Conservation (phyloP, 148 eudicot genomes). For the Pharnaceum exiguum region DNA sequence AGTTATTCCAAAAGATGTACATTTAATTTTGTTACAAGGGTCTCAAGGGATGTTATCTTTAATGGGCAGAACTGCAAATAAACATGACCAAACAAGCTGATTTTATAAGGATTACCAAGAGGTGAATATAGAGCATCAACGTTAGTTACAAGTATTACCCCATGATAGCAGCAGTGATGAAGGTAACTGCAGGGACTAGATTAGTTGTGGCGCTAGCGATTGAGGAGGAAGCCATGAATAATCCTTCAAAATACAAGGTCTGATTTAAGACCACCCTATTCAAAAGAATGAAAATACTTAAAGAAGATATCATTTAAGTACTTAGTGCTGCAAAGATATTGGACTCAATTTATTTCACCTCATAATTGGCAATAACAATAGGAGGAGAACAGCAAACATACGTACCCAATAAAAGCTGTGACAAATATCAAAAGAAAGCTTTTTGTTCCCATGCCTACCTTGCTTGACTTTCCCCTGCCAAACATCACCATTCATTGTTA, state of each 20-base stretch:
- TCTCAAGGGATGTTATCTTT: too few species aligned
- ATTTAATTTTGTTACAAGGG: slow-evolving; percentile 18
- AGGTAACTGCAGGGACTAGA: slow-evolving; percentile 67
- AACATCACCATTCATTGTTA: neutral
- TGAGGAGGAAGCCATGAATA: slow-evolving; percentile 56
- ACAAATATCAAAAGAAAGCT: slow-evolving; percentile 51
- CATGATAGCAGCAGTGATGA: slow-evolving; percentile 39
- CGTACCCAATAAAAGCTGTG: slow-evolving; percentile 58
- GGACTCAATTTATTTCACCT: too few species aligned
- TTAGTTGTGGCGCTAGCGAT: slow-evolving; percentile 55
- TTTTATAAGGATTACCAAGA: slow-evolving; percentile 46
- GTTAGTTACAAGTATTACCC: slow-evolving; percentile 40
- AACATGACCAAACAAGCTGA: slow-evolving; percentile 59
- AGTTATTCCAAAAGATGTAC: neutral
- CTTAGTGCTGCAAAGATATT: too few species aligned
- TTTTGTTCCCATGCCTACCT: slow-evolving; percentile 32
- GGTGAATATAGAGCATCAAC: slow-evolving; percentile 30
- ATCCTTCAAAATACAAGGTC: slow-evolving; percentile 53
- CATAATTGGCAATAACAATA: too few species aligned
- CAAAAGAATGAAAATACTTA: neutral
- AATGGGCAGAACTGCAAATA: slow-evolving; percentile 59
- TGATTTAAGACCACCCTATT: slow-evolving; percentile 55
- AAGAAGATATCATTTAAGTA: neutral
- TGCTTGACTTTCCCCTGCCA: slow-evolving; percentile 35
- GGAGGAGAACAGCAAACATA: neutral